phyloP scores from a whole-genome alignment of 2,329 filamentous ascomycete genomes.

The Volutella citrinella region DNA sequence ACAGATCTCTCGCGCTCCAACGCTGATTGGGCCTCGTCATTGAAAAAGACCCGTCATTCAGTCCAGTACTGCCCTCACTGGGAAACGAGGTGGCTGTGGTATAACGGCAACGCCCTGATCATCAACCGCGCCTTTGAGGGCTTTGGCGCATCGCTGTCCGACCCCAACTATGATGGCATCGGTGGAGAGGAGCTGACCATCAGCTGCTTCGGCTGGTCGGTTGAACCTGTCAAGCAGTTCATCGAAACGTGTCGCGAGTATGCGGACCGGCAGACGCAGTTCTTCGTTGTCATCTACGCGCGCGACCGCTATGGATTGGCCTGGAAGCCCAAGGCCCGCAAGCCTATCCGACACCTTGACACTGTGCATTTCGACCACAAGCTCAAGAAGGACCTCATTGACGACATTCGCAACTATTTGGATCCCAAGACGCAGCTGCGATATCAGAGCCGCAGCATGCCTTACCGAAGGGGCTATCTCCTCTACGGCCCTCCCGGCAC shows the following conservation, averaged over 20 bases:
- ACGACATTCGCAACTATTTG: conserved; percentile 51
- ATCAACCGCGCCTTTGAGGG: conserved; percentile 39
- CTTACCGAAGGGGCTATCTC: conserved; percentile 51
- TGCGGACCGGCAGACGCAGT: conserved; percentile 45
- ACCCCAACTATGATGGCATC: conserved; percentile 43
- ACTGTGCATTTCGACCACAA: conserved; percentile 49
- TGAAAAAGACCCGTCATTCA: conserved; percentile 39
- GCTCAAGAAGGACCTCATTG: conserved; percentile 44
- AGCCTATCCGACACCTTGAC: conserved; percentile 46
- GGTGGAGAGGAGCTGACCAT: conserved; percentile 45
- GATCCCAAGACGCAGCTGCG: conserved; percentile 48
- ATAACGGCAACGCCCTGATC: conserved; percentile 43
- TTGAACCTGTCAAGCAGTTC: conserved; percentile 44
- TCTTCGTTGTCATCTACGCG: conserved; percentile 48
- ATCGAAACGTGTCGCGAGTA: conserved; percentile 46
- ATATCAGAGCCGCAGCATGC: conserved; percentile 56
- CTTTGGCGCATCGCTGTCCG: conserved; percentile 34
- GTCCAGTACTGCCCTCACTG: conserved; percentile 46
- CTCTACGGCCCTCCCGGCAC: conserved; percentile 63
- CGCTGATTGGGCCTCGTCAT: conserved; percentile 35
- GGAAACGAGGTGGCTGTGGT: conserved; percentile 47
- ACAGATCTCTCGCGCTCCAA: conserved; percentile 34
- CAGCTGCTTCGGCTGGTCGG: conserved; percentile 50
- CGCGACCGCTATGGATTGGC: conserved; percentile 43
- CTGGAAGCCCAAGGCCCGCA: conserved; percentile 48